A percentile compares a stretch with the other conserved stretches of the same genome.
These are phyloP conservation scores for Cenchrus fungigraminus DNA, from an alignment of 176 grass and related monocot genomes.

Conservation along the genomic window DNA sequence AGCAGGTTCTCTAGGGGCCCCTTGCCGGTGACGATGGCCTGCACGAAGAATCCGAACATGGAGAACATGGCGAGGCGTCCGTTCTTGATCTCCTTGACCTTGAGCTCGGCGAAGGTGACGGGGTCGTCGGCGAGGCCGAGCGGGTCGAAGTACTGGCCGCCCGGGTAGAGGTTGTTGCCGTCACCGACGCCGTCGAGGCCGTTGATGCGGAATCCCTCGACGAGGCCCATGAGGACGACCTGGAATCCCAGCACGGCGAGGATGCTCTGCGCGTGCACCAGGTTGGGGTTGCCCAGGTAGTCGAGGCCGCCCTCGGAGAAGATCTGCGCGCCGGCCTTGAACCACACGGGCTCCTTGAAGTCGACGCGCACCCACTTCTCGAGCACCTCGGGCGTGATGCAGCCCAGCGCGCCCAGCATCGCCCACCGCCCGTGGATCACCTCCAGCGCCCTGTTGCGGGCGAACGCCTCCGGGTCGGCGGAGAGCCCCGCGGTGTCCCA, in stretches of 20 bases:
- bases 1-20: conserved; percentile 93
- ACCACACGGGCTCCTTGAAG: conserved; percentile 98
- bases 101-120: conserved; percentile 77
- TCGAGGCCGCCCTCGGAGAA: conserved; percentile 96
- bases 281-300: conserved; percentile 95
- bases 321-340: conserved; percentile 98
- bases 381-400: conserved; percentile 90
- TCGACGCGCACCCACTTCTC: conserved; percentile 90
- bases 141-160: conserved; percentile 92
- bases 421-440: conserved; percentile 97
- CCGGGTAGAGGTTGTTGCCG: conserved; percentile 94
- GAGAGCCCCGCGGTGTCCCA: conserved; percentile 97
- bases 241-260: conserved; percentile 88
- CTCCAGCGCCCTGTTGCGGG: conserved; percentile 88
- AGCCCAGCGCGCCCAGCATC: conserved; percentile 89
- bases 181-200: conserved; percentile 85
- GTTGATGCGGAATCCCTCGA: conserved; percentile 94
- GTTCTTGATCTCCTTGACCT: conserved; percentile 98
- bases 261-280: conserved; percentile 98
- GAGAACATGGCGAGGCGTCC: conserved; percentile 97
- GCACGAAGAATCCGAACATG: conserved; percentile 94
- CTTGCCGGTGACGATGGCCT: conserved; percentile 93
- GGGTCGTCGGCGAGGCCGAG: conserved; percentile 92
- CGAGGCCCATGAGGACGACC: conserved; percentile 92
- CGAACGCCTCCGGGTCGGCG: conserved; percentile 93